A percentile compares a stretch with the other conserved stretches of the same genome.
Evolutionary conservation across 2,329 filamentous ascomycete species (phyloP).

Genomic region (Diaporthe amygdali): DNA sequence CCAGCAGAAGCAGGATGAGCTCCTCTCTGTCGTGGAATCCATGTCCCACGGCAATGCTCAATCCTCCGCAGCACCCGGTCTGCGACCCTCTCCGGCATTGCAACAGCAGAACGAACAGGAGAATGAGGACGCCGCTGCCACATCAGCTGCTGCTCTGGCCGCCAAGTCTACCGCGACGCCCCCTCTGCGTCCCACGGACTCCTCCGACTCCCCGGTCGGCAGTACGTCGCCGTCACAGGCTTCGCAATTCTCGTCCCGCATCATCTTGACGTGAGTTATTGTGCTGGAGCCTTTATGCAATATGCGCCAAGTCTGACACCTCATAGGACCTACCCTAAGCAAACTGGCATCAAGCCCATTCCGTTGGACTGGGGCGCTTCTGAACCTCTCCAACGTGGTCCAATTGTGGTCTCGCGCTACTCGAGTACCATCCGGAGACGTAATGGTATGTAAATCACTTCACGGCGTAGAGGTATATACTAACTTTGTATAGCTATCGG

Average conservation of each 20-base stretch:
- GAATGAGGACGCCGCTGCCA: slow-evolving; percentile 21
- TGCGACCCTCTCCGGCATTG: slow-evolving; percentile 13
- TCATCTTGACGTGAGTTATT: slow-evolving; percentile 25
- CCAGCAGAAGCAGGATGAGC: slow-evolving; percentile 26
- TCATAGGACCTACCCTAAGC: slow-evolving; percentile 80
- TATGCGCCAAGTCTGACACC: neutral
- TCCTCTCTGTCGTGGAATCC: slow-evolving; percentile 25
- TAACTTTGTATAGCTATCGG: slow-evolving; percentile 52
- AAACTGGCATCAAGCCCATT: slow-evolving; percentile 92
- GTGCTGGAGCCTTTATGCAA: neutral
- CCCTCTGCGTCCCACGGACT: slow-evolving; percentile 30
- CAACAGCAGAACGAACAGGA: slow-evolving; percentile 21
- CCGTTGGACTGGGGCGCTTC: slow-evolving; percentile 85
- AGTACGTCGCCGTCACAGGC: slow-evolving; percentile 6
- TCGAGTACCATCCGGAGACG: slow-evolving; percentile 77
- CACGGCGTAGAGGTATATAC: slow-evolving; percentile 15
- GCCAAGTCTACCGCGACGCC: slow-evolving; percentile 30
- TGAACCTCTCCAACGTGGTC: slow-evolving; percentile 78
- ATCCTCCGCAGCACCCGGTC: neutral
- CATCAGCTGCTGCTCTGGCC: slow-evolving; percentile 27
- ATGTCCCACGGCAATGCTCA: slow-evolving; percentile 7
- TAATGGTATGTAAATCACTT: slow-evolving; percentile 65
- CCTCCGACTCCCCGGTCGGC: slow-evolving; percentile 11
- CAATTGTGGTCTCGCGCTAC: slow-evolving; percentile 83
- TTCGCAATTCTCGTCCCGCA: slow-evolving; percentile 24